Conservation (phyloP, 768 basidiomycete species). For the Hericium alpestre region DNA sequence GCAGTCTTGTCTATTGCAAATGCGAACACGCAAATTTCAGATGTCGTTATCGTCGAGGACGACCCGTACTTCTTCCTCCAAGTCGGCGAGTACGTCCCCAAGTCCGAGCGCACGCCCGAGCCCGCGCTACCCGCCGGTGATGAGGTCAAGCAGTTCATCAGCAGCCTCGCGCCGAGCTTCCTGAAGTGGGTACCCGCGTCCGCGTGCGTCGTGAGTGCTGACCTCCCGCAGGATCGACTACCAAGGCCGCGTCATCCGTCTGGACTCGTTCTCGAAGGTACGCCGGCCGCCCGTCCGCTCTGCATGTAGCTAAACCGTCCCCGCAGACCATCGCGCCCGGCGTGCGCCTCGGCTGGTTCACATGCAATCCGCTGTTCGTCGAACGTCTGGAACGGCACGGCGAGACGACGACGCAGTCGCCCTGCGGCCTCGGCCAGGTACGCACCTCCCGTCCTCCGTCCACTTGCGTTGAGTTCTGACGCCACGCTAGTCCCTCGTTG, state of each 20-base stretch:
- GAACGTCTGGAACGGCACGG: conserved; percentile 62
- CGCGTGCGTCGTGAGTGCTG: neutral
- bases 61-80: conserved; percentile 79
- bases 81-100: conserved; percentile 41
- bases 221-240: conserved; percentile 42
- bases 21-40: conserved; percentile 19
- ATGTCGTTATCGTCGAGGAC: conserved; percentile 74
- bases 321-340: conserved; percentile 68
- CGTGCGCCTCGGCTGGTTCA: conserved; percentile 70
- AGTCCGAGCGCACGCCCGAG: conserved; percentile 21
- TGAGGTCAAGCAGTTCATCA: conserved; percentile 37
- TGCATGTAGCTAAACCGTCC: neutral
- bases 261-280: conserved; percentile 76
- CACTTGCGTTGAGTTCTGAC: conserved; percentile 1
- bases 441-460: neutral
- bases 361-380: conserved; percentile 63
- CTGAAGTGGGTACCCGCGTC: conserved; percentile 29
- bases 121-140: conserved; percentile 15
- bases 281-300: neutral
- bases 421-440: conserved; percentile 65
- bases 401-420: conserved; percentile 60
- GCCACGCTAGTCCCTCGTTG: conserved; percentile 36
- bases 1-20: neutral
- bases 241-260: conserved; percentile 73
- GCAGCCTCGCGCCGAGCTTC: conserved; percentile 50